Base-by-base conservation (phyloP, 225 moss, liverwort and hornwort species). In the Pseudoscleropodium purum region DNA sequence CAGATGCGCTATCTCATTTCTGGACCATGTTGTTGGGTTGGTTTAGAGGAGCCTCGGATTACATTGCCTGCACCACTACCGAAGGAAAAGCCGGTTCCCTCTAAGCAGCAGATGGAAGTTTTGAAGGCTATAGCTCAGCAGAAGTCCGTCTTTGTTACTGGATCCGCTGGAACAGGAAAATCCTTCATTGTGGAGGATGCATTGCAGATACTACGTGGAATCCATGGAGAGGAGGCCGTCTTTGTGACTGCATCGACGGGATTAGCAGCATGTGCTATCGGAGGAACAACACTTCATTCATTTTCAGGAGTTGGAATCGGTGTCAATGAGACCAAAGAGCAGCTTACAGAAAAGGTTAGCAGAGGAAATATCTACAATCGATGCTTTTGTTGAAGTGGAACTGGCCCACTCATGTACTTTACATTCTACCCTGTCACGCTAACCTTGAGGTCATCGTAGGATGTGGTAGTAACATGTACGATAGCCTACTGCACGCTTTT, bases 211-310 rank as follows among this genome's bases (percentile, higher is more conserved):
- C 74, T 98, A 84, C 96, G 91, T 76, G 75, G 83, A 19, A 91
- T 93, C 51, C 89, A 96, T 89, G 96, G 96, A 54, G 88, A 85
- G 18, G 95, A 96, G 7, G 87, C 89, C 25, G 96, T 98, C 56
- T 97, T 92, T 87, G 96, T 98, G 41, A 97, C 98, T 36, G 98
- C 98, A 79, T 97, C 97, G 31, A 98, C 97, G 18, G 98, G 98
- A 79, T 94, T 98, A 83, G 98, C 98, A 68, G 97, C 98, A 43
- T 96, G 95, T 90, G 96, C 93, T 47, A 73, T 99, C 62, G 96
- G 97, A 84, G 97, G 98, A 79, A 96, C 90, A 75, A 99, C 98
- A 47, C 84, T 99, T 51, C 96, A 99, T 84, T 95, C 97, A 23
- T 99, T 99, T 89, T 93, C 97, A 36, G 97, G 97, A 68, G 90